These are phyloP conservation scores for Cymbidium sinense DNA, from an alignment of 106 monocot species.

Conservation along the genomic window DNA sequence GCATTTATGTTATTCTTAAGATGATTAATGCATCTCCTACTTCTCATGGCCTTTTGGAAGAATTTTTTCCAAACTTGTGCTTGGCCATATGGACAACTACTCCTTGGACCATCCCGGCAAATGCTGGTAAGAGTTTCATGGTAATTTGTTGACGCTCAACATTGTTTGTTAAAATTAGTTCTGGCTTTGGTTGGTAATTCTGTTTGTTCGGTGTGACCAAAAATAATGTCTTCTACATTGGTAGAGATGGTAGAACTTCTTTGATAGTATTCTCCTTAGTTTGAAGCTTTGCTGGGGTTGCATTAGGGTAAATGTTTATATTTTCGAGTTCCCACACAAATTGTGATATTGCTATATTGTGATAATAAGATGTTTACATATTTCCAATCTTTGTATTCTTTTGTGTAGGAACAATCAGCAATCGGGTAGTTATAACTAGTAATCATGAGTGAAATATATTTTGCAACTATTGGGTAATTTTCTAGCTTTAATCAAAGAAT, in stretches of 20 bases:
- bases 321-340: neutral
- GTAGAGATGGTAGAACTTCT: no score
- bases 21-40: conserved; percentile 38
- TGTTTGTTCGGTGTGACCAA: neutral
- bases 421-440: no score
- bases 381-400: neutral
- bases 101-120: conserved; percentile 98
- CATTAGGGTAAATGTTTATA: neutral
- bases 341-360: neutral
- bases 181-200: neutral
- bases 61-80: conserved; percentile 69
- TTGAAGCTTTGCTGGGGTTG: no score
- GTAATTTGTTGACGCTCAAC: neutral
- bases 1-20: conserved; percentile 83
- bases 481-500: neutral
- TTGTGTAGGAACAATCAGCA: neutral
- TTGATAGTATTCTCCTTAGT: no score
- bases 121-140: conserved; percentile 64
- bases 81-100: conserved; percentile 99
- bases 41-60: conserved; percentile 37
- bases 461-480: neutral
- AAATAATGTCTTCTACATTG: no score
- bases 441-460: neutral
- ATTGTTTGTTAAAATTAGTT: neutral
- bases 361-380: neutral